Base-by-base conservation (phyloP, 768 basidiomycete genomes). In the Rhodotorula babjevae region DNA sequence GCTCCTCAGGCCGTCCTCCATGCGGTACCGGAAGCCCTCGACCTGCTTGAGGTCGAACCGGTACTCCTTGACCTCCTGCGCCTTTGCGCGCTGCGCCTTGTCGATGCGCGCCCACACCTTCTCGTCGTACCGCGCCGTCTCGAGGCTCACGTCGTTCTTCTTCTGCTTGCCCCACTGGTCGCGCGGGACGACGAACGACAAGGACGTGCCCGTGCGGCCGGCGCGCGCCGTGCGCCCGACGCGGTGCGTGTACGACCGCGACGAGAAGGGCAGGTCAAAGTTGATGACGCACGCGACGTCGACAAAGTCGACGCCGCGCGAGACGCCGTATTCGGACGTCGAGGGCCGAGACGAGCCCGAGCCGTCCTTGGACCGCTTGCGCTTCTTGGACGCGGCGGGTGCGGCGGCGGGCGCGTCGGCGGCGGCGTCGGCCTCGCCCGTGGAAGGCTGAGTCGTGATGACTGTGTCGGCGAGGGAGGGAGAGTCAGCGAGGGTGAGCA, bases 201-300 rank as follows among this genome's bases (percentile, higher is more conserved):
- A 82, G 2, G 93, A 87, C 84, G 95, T 90, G 18, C 96, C 96
- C 1, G 91, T 88, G 44, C 92, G 88, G 1, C 96, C 96, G 0
- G 95, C 96, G 31, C 96, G 91, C 23, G 96, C 96, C 0, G 96
- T 99, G 36, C 96, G 88, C 21, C 96, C 96, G 25, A 98, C 90
- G 61, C 96, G 89, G 80, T 99, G 96, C 0, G 91, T 93, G 79
- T 99, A 99, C 21, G 93, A 86, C 27, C 88, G 88, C 9, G 91
- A 85, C 0, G 92, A 89, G 1, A 87, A 84, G 1, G 96, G 96
- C n/a, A 98, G 85, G 81, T 99, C 96, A 81, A 98, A 99, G 83
- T 99, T 99, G 80, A 99, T 86, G 7, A 99, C 95, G 77, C 94
- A 97, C 18, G 93, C 88, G 67, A 98, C 96, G 76, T 96, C 91